Conservation (phyloP, 2,329 filamentous ascomycete species). For the Beauveria sp. region DNA sequence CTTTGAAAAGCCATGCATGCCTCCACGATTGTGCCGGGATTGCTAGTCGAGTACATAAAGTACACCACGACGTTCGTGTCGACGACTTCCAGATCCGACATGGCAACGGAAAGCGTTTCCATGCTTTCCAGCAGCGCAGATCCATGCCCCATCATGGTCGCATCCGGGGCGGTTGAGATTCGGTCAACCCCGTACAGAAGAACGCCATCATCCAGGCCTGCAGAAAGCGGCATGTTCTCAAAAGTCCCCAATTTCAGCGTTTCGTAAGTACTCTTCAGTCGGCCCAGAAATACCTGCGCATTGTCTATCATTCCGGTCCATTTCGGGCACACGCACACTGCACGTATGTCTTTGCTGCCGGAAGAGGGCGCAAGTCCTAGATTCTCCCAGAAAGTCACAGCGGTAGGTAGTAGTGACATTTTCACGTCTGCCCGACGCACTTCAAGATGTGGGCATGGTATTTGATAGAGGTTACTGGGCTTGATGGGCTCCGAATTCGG, state of each 20-base stretch:
- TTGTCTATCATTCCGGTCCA: conserved; percentile 55
- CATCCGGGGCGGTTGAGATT: conserved; percentile 33
- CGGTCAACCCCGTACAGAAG: conserved; percentile 43
- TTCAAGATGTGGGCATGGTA: conserved; percentile 63
- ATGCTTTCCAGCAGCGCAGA: conserved; percentile 42
- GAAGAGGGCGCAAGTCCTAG: conserved; percentile 65
- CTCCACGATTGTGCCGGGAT: conserved; percentile 55
- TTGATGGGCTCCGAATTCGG: conserved; percentile 37
- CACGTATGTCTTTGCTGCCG: conserved; percentile 62
- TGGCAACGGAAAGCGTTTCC: conserved; percentile 38
- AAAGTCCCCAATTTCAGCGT: conserved; percentile 65
- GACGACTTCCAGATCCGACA: conserved; percentile 33
- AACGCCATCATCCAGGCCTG: conserved; percentile 35
- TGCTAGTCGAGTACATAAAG: conserved; percentile 62
- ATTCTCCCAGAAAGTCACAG: conserved; percentile 74
- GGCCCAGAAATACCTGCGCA: conserved; percentile 56
- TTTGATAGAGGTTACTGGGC: conserved; percentile 48
- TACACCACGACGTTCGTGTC: conserved; percentile 66
- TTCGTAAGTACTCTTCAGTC: conserved; percentile 65
- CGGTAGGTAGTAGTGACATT: conserved; percentile 67
- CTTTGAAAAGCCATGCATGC: conserved; percentile 67
- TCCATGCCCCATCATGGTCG: conserved; percentile 32
- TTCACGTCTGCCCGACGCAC: conserved; percentile 61
- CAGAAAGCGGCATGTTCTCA: conserved; percentile 37
- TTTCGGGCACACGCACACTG: conserved; percentile 63